Evolutionary conservation across 2,329 filamentous ascomycete genomes (phyloP).

Genomic region (Aspergillus costaricaensis): DNA sequence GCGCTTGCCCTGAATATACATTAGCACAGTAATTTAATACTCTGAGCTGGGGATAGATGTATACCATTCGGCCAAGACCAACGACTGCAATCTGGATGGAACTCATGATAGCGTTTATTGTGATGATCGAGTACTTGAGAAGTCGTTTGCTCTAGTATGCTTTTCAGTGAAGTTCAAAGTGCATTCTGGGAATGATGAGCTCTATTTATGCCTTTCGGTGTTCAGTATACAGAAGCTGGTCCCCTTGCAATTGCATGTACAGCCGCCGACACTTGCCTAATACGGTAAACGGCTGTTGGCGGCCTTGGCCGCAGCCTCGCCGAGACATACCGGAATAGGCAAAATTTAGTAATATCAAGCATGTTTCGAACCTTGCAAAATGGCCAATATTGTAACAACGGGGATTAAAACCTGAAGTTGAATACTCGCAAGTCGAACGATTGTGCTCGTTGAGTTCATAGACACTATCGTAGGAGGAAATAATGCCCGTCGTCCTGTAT

Average conservation of each 20-base stretch:
- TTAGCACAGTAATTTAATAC: background rate
- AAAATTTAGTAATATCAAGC: background rate
- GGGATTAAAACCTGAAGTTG: no score
- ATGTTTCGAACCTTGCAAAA: background rate
- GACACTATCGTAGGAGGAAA: no score
- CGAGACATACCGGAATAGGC: background rate
- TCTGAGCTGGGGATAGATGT: no score
- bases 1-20: slow-evolving; percentile 4
- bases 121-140: background rate
- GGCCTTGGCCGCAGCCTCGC: background rate
- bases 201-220: background rate
- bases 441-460: no score
- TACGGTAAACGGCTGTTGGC: background rate
- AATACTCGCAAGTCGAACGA: no score
- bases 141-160: background rate
- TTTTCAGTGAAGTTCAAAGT: background rate
- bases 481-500: no score
- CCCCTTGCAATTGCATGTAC: background rate
- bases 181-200: background rate
- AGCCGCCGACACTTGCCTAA: background rate
- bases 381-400: background rate
- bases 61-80: slow-evolving; percentile 11
- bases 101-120: background rate
- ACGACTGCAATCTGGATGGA: slow-evolving; percentile 10
- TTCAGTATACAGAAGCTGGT: background rate